Evolutionary conservation across 2,329 filamentous ascomycete species (phyloP), one percentile per base, ranked within the genome.

Genomic region (Blumeriella jaapii): DNA sequence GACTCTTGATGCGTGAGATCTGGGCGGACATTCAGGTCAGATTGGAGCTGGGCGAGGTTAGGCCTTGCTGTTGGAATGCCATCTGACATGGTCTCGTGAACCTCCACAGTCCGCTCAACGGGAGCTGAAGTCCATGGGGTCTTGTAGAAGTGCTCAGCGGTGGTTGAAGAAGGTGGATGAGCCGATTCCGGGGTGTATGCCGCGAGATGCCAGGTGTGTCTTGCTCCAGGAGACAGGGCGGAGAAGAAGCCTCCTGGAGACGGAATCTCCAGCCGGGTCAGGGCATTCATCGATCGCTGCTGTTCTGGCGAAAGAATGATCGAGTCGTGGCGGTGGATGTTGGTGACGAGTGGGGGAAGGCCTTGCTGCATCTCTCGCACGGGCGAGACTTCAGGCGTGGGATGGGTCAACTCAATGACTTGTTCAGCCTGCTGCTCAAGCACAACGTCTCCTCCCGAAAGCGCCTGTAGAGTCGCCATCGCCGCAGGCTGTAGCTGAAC

Each of bases 241-340:
- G 83, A 83, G 59, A 95, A 95, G 66, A 95, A 95, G 1, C 82
- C 85, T 16, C 84, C 81, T 0, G 89, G 89, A 0, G 89, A 95
- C 5, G 87, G 89, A 20, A 96, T 86, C 16, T 87, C 87, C 13
- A 95, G 69, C 40, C 73, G 77, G 13, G 82, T 87, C 43, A 95
- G 69, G 24, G 78, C 82, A 37, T 78, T 78, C 10, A 77, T 65
- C 10, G 78, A 79, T 38, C 67, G 59, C 38, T 66, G 68, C 27
- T 73, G 71, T 6, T 67, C 61, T 7, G 71, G 64, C 1, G 63
- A 64, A 13, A 56, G 55, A 25, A 62, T 57, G 30, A 63, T 57
- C 8, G 60, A 58, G 40, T 55, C 45, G 28, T 54, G 44, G 13
- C 51, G 50, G 31, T 44, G 54, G 23, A 55, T 49, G 25, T 47